A percentile compares a stretch with the other conserved stretches of the same genome.
Evolutionary conservation across 305 asterid species (phyloP).

Genomic region (Withania somnifera): DNA sequence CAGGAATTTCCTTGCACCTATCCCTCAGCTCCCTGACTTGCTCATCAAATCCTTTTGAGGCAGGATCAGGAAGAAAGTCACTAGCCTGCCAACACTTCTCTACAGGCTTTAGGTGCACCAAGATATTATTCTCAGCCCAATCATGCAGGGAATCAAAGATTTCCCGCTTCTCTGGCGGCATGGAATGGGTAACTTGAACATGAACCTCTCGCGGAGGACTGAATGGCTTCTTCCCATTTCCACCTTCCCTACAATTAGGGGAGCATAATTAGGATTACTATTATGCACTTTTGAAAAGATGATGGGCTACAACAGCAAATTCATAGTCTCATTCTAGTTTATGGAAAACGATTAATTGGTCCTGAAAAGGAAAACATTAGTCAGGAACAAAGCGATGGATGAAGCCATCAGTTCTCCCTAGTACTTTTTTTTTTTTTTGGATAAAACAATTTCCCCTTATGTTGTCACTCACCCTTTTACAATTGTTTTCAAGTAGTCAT

Average conservation of each 20-base stretch:
- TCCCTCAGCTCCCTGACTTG: conserved; percentile 11
- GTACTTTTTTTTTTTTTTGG: not conserved
- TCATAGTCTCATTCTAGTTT: not conserved
- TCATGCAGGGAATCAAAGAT: conserved; percentile 9
- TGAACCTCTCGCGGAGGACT: conserved; percentile 12
- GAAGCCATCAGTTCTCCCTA: not conserved
- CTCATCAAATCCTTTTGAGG: conserved; percentile 9
- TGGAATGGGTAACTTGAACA: conserved; percentile 10
- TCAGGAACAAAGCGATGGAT: not conserved
- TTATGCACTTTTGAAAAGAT: not conserved
- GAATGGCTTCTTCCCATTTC: conserved; percentile 8
- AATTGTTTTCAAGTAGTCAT: not conserved
- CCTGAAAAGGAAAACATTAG: not conserved
- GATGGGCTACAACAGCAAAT: not conserved
- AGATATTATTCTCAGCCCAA: conserved; percentile 11
- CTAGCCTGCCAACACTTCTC: conserved; percentile 13
- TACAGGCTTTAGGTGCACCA: conserved; percentile 12
- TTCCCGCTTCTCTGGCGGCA: conserved; percentile 9
- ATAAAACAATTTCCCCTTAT: not conserved
- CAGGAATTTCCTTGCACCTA: conserved; percentile 13
- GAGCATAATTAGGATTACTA: not conserved
- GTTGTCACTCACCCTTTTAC: not conserved
- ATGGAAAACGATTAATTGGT: not conserved
- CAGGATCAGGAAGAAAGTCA: conserved; percentile 14
- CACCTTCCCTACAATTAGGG: conserved; percentile 1